Conservation (phyloP, 257 asterid genomes). For the Solanum chiquidenum region DNA sequence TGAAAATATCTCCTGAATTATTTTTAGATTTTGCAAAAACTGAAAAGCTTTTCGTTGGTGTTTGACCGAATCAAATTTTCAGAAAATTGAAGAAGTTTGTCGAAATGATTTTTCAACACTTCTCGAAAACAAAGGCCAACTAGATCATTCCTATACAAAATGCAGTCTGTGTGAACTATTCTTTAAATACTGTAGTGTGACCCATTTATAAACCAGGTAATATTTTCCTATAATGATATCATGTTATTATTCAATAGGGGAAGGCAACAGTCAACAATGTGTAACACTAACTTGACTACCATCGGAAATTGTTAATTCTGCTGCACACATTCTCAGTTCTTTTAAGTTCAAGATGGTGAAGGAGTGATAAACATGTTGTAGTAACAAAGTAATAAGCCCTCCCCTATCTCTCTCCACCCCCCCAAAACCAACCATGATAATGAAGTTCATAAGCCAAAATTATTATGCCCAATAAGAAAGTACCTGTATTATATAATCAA, state of each 20-base stretch:
- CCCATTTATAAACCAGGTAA: background rate
- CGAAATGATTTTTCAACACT: background rate
- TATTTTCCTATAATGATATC: background rate
- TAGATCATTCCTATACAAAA: background rate
- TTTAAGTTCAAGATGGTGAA: background rate
- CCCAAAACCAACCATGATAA: background rate
- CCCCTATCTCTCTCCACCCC: background rate
- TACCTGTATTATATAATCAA: conserved; percentile 86
- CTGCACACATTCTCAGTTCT: background rate
- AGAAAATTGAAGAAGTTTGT: background rate
- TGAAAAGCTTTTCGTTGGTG: background rate
- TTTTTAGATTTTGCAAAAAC: background rate
- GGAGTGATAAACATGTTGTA: background rate
- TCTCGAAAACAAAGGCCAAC: background rate
- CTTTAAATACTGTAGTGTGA: background rate
- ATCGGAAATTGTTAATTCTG: background rate
- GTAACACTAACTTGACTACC: background rate
- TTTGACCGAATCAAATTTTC: background rate
- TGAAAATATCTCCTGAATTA: background rate
- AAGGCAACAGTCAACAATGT: background rate
- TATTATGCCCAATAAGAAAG: background rate
- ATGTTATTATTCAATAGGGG: background rate
- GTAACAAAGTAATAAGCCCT: background rate
- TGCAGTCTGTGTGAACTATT: background rate
- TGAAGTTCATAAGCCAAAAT: background rate